These are phyloP conservation scores for Lagerstroemia speciosa DNA, from an alignment of 345 rosid species.

Conservation along the genomic window DNA sequence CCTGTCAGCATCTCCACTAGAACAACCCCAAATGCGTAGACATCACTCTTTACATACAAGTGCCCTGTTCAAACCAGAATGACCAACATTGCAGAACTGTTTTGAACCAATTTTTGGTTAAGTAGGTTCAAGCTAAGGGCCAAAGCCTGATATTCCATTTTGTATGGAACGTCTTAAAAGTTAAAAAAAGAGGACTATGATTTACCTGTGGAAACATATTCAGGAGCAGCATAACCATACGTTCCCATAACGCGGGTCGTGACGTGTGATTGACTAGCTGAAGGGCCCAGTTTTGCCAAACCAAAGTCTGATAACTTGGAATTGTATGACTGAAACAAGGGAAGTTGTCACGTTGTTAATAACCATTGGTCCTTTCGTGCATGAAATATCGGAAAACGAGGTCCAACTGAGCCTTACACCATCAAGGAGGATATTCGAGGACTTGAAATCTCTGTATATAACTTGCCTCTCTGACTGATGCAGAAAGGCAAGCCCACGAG, in stretches of 20 bases:
- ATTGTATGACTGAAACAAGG: slow-evolving; percentile 46
- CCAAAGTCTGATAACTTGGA: slow-evolving; percentile 96
- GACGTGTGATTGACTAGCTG: slow-evolving; percentile 89
- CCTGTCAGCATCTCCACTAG: slow-evolving; percentile 80
- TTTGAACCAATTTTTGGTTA: neutral
- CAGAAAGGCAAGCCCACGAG: slow-evolving; percentile 72
- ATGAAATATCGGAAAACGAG: neutral
- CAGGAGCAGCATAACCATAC: slow-evolving; percentile 92
- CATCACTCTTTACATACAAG: slow-evolving; percentile 91
- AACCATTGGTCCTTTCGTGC: neutral
- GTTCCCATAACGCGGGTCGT: slow-evolving; percentile 98
- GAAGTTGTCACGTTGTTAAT: neutral
- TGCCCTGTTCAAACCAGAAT: slow-evolving; percentile 50
- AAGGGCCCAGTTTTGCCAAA: slow-evolving; percentile 89
- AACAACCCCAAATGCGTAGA: slow-evolving; percentile 87
- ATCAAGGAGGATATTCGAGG: slow-evolving; percentile 89
- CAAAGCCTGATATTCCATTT: too few species aligned
- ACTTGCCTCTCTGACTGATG: slow-evolving; percentile 85
- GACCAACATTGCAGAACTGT: neutral
- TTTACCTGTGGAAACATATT: slow-evolving; percentile 73
- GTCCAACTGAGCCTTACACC: slow-evolving; percentile 40
- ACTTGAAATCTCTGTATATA: slow-evolving; percentile 92
- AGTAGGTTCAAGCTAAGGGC: neutral
- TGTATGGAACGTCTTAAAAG: neutral
- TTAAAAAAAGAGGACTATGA: neutral